A percentile compares a stretch with the other conserved stretches of the same genome.
phyloP scores from a whole-genome alignment of 805 yeast species.

The Diddensiella transvaalensis region DNA sequence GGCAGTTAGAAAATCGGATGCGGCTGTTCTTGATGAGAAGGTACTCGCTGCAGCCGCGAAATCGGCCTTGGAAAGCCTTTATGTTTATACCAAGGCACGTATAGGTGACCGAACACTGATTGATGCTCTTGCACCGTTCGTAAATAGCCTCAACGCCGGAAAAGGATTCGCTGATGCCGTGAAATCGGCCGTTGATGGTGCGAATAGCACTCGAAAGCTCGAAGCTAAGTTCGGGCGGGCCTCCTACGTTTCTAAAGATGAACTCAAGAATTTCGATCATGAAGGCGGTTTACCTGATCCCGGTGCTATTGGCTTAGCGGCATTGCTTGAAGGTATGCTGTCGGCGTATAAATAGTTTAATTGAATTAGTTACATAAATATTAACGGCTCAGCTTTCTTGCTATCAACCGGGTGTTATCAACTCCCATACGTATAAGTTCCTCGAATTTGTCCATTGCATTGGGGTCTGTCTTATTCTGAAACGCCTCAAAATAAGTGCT shows the following conservation, averaged over 20 bases:
- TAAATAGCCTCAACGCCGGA: slow-evolving; percentile 52
- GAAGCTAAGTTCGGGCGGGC: slow-evolving; percentile 93
- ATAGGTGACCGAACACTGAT: slow-evolving; percentile 84
- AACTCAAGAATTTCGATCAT: slow-evolving; percentile 46
- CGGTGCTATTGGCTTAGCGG: slow-evolving; percentile 86
- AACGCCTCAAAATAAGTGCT: slow-evolving; percentile 39
- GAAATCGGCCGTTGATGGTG: slow-evolving; percentile 56
- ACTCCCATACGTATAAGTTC: slow-evolving; percentile 54
- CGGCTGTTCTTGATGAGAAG: slow-evolving; percentile 21
- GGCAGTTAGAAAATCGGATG: slow-evolving; percentile 37
- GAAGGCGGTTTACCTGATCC: slow-evolving; percentile 75
- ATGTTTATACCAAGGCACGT: slow-evolving; percentile 84
- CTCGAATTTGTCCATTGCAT: slow-evolving; percentile 54
- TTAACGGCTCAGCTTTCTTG: slow-evolving; percentile 23
- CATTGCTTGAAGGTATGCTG: slow-evolving; percentile 43
- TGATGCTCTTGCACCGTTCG: slow-evolving; percentile 87
- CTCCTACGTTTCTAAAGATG: slow-evolving; percentile 71
- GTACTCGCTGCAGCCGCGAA: slow-evolving; percentile 30
- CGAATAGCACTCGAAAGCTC: slow-evolving; percentile 66
- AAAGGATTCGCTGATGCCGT: slow-evolving; percentile 58
- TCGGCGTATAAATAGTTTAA: background rate
- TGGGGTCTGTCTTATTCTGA: slow-evolving; percentile 30
- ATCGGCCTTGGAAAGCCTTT: slow-evolving; percentile 67
- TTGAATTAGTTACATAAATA: background rate
- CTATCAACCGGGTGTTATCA: slow-evolving; percentile 54